These are phyloP conservation scores for Neurospora cerealis DNA, from an alignment of 495 filamentous ascomycete species.

Conservation along the genomic window DNA sequence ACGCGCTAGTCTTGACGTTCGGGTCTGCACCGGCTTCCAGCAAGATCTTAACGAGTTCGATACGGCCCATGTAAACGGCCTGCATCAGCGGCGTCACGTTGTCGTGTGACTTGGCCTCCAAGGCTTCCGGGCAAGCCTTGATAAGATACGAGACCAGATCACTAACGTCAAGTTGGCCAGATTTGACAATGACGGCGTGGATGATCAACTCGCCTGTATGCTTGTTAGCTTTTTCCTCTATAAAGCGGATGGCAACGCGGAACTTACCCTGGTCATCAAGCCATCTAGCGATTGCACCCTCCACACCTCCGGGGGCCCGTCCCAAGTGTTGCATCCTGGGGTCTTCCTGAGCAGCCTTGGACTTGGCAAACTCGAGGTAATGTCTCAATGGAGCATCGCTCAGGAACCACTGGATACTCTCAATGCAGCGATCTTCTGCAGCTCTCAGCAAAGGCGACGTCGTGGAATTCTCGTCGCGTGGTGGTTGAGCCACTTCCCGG, in stretches of 20 bases:
- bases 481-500: constrained; percentile 23
- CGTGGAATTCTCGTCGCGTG: constrained; percentile 8
- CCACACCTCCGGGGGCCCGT: constrained; percentile 44
- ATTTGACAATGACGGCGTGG: constrained; percentile 51
- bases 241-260: constrained; percentile 1
- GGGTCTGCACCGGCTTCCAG: constrained; percentile 58
- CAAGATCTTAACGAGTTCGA: constrained; percentile 46
- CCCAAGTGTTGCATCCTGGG: constrained; percentile 44
- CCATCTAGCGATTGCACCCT: constrained; percentile 51
- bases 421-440: constrained; percentile 45
- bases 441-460: constrained; percentile 50
- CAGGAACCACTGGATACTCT: constrained; percentile 59
- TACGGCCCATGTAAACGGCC: constrained; percentile 42
- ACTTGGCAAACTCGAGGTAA: constrained; percentile 53
- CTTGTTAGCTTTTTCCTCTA: constrained; percentile 13
- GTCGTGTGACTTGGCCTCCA: constrained; percentile 45
- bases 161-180: constrained; percentile 24
- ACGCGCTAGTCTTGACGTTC: constrained; percentile 36
- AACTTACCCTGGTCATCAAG: constrained; percentile 41
- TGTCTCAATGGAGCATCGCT: constrained; percentile 50
- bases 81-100: constrained; percentile 53
- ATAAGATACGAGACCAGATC: constrained; percentile 53
- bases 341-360: constrained; percentile 42
- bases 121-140: constrained; percentile 41
- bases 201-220: constrained; percentile 48